Base-by-base conservation (phyloP, 495 filamentous ascomycete species). In the Hyaloscypha finlandica region DNA sequence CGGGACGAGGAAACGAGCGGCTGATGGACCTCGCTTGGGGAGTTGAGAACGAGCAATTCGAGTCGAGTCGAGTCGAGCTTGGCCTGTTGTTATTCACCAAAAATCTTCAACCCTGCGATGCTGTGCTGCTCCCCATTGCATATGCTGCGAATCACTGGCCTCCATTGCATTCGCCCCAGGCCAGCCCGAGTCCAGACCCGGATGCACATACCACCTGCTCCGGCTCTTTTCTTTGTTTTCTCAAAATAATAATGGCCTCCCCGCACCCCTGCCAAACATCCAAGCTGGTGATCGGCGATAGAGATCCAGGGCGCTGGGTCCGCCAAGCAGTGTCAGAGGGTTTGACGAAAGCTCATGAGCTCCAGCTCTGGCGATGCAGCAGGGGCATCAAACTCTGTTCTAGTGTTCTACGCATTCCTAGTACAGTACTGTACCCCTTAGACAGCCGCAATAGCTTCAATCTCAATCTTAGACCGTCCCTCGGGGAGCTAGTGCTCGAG, bases 271-370 rank as follows among this genome's bases (percentile, higher is more conserved):
- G 61, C 29, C 29, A 20, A 29, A 37, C 32, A 42, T 56, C 33
- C 51, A 37, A n/a, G 61, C 1, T 25, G 25, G 48, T 11, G 42
- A 48, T 48, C 42, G 6, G 11, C 42, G 2, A 48, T 48, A 48
- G 2, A n/a, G 61, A 6, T 20, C 61, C 61, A 64, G 31, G 11
- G 4, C 16, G 54, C n/a, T 56, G 61, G 61, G 53, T 56, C 20
- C 22, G 22, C 22, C 30, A 29, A 32, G 30, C 19, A 8, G 16
- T 48, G 42, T 0, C 42, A 48, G 16, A 19, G 6, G 42, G 16
- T 8, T 37, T 37, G 35, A 6, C 8, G 35, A 37, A 12, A 37
- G 35, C 35, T 37, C 42, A 12, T 37, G 35, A 37, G 1, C 12
- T 37, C 1, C 35, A 3, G 35, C 12, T 6, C 35, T 37, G 35